These are phyloP conservation scores for Eremothecium coryli DNA, from an alignment of 1,139 yeast genomes.

Conservation along the genomic window DNA sequence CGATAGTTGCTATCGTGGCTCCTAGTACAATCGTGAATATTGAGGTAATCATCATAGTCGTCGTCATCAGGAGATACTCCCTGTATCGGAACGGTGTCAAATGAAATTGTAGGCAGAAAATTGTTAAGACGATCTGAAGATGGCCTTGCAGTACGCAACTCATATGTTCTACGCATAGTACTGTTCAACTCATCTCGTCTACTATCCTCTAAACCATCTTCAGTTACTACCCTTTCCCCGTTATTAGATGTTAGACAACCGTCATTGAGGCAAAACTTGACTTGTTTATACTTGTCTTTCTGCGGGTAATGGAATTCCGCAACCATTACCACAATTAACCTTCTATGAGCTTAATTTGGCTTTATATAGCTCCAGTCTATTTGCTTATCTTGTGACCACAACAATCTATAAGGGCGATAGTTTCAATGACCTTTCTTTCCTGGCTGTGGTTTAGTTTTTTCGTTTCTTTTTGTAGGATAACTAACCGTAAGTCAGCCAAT, in stretches of 20 bases:
- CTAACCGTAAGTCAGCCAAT: too few species aligned
- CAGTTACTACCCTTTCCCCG: neutral
- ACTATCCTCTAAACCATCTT: neutral
- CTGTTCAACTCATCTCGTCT: too few species aligned
- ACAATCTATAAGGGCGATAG: too few species aligned
- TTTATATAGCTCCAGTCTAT: too few species aligned
- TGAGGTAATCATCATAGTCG: conserved; percentile 17
- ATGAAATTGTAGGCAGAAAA: conserved; percentile 25
- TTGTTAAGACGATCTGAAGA: conserved; percentile 1
- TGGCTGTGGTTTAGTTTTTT: too few species aligned
- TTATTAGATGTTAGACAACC: neutral
- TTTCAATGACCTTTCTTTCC: too few species aligned
- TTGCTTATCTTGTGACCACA: too few species aligned
- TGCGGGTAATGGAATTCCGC: conserved; percentile 3
- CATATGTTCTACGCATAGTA: neutral
- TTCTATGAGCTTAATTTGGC: too few species aligned
- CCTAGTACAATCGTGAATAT: conserved; percentile 14
- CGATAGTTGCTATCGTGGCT: conserved; percentile 16
- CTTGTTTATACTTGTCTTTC: conserved; percentile 5
- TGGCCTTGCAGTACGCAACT: too few species aligned
- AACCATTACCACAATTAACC: too few species aligned
- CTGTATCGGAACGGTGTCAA: conserved; percentile 28
- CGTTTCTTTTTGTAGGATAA: too few species aligned
- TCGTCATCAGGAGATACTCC: conserved; percentile 14
- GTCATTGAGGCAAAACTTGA: conserved; percentile 3